Conservation (phyloP, 1,284 basidiomycete genomes). For the Taiwanofungus camphoratus region DNA sequence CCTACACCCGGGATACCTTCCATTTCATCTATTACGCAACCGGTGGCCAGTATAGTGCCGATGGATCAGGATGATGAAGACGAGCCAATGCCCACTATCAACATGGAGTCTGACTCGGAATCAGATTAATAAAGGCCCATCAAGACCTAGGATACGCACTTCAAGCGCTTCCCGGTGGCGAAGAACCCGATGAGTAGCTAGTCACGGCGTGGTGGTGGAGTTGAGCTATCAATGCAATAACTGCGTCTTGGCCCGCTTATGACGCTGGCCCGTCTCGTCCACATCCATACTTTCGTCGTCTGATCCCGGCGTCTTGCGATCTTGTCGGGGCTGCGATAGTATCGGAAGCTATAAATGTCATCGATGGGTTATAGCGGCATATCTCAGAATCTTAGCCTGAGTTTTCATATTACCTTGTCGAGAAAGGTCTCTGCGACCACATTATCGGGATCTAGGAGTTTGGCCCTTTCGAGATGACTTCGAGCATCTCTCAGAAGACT, state of each 20-base stretch:
- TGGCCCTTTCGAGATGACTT: conserved; percentile 58
- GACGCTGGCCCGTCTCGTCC: conserved; percentile 20
- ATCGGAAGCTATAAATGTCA: conserved; percentile 16
- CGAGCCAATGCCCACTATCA: conserved; percentile 48
- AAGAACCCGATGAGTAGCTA: not conserved
- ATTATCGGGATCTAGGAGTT: conserved; percentile 54
- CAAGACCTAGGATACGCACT: not conserved
- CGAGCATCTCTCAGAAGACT: conserved; percentile 51
- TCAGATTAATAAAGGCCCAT: conserved; percentile 13
- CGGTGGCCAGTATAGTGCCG: conserved; percentile 8
- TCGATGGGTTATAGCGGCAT: conserved; percentile 2
- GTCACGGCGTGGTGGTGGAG: not conserved
- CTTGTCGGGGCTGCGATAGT: conserved; percentile 8
- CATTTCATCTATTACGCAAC: conserved; percentile 2
- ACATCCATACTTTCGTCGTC: conserved; percentile 38
- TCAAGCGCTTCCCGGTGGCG: not conserved
- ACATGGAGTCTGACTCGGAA: conserved; percentile 46
- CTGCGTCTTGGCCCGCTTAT: conserved; percentile 25
- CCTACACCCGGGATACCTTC: too few relatives aligned
- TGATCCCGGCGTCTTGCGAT: conserved; percentile 28
- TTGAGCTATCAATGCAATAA: conserved; percentile 3
- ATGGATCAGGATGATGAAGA: conserved; percentile 40
- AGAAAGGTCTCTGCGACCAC: conserved; percentile 46
- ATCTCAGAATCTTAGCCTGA: not conserved
- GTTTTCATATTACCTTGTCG: conserved; percentile 37